Evolutionary conservation across 768 basidiomycete genomes (phyloP).

Genomic region (Tricholomella constricta): DNA sequence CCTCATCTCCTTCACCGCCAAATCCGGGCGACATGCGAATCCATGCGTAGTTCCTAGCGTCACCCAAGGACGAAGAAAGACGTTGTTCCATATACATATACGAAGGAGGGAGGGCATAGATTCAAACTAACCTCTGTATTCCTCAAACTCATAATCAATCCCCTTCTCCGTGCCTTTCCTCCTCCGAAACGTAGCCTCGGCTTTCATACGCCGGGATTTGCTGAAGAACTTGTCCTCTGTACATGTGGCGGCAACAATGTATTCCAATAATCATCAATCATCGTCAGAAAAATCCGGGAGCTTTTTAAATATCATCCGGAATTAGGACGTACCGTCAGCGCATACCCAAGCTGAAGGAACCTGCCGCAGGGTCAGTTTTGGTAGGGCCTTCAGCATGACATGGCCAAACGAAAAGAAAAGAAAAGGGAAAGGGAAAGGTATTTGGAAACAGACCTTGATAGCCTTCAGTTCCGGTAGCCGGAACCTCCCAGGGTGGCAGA

Average conservation of each 20-base stretch:
- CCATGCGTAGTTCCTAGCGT: slow-evolving; percentile 47
- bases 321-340: slow-evolving; percentile 37
- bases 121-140: slow-evolving; percentile 46
- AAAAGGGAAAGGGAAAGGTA: no score
- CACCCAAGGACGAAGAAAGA: background rate
- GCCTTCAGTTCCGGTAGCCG: slow-evolving; percentile 35
- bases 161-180: slow-evolving; percentile 37
- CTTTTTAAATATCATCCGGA: background rate
- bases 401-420: no score
- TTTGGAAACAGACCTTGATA: slow-evolving; percentile 33
- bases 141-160: slow-evolving; percentile 47
- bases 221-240: slow-evolving; percentile 43
- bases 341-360: slow-evolving; percentile 41
- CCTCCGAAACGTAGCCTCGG: slow-evolving; percentile 37
- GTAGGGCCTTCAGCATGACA: slow-evolving; percentile 2
- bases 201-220: slow-evolving; percentile 27
- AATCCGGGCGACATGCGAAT: slow-evolving; percentile 45
- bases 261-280: no score
- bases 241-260: background rate
- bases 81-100: no score
- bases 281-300: no score
- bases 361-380: background rate
- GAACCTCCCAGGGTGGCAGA: slow-evolving; percentile 43
- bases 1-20: slow-evolving; percentile 39
- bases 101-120: no score